Conservation (phyloP, 345 rosid species). For the Salix dunnii region DNA sequence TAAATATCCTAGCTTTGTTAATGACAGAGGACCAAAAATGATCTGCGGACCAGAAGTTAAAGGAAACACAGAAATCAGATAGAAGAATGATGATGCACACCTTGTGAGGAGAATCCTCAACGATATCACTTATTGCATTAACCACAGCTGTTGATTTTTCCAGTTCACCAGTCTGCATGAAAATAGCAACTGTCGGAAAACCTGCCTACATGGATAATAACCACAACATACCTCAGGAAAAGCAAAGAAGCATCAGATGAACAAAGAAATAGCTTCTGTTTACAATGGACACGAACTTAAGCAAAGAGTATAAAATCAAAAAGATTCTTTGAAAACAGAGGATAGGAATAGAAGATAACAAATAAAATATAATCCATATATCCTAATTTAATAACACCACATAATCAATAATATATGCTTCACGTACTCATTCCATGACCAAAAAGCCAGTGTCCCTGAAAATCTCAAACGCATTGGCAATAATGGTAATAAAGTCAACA, state of each 20-base stretch:
- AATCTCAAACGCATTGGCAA: not conserved
- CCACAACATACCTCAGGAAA: conserved; percentile 82
- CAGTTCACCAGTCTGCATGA: conserved; percentile 90
- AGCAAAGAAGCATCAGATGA: conserved; percentile 22
- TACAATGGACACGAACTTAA: not conserved
- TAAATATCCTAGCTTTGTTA: not conserved
- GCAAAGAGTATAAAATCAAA: not conserved
- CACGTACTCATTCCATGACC: not conserved
- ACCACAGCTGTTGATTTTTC: conserved; percentile 49
- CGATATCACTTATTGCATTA: conserved; percentile 39
- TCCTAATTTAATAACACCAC: not conserved
- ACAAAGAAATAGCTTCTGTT: not conserved
- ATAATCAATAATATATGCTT: too few species aligned
- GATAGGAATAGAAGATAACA: not conserved
- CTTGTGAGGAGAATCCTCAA: conserved; percentile 72
- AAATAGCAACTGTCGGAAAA: conserved; percentile 98
- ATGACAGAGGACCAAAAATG: not conserved
- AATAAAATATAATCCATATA: not conserved
- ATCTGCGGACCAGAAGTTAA: not conserved
- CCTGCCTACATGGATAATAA: conserved; percentile 84
- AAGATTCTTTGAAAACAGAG: not conserved
- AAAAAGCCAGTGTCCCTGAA: not conserved
- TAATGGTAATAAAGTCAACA: not conserved
- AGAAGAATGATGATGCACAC: conserved; percentile 31
- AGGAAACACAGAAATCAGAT: not conserved